Evolutionary conservation across 2,329 filamentous ascomycete species (phyloP), one percentile per base, ranked within the genome.

Genomic region (Chrysoporthe puriensis): DNA sequence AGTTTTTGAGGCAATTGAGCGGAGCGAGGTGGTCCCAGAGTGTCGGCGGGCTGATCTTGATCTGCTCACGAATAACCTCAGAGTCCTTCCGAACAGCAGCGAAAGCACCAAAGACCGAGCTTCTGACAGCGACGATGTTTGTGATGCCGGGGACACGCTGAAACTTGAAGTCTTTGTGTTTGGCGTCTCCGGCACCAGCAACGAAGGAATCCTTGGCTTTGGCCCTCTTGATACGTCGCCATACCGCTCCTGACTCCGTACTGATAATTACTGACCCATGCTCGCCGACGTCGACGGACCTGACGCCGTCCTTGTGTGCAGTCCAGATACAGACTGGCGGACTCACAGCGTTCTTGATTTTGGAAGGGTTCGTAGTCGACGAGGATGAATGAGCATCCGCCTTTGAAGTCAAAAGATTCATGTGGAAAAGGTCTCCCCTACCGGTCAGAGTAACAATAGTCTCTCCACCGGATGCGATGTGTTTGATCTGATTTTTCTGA

Each of bases 261-360:
- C 93, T 95, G 70, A 99, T 89, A 66, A 99, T 96, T 71, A 99
- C 93, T 0, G 94, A 97, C 2, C 94, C 96, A 77, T 98, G 91
- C 76, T 97, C 94, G 48, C 94, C 93, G 3, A 98, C 90, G 70
- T 89, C 91, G 1, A 97, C 93, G 68, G 97, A 97, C 64, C 88
- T 87, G 42, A 93, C 94, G 3, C 94, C 94, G 68, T 92, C 91
- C 76, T 96, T 97, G 72, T 91, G 90, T 2, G 94, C 90, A 42
- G 91, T 92, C 96, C 96, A 99, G 36, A 97, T 90, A 67, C 92
- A 90, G 70, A 92, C 88, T 0, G 95, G 93, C 48, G 84, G 80
- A 0, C 92, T 94, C 3, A 97, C 82, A 2, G 94, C 92, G 70
- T 91, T 91, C 71, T 91, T 92, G 69, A 97, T 96, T 76, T 97